Percentiles rank a stretch among this genome's conserved stretches.
These are phyloP conservation scores for Eruca vesicaria DNA, from an alignment of 441 rosid genomes.

Conservation along the genomic window DNA sequence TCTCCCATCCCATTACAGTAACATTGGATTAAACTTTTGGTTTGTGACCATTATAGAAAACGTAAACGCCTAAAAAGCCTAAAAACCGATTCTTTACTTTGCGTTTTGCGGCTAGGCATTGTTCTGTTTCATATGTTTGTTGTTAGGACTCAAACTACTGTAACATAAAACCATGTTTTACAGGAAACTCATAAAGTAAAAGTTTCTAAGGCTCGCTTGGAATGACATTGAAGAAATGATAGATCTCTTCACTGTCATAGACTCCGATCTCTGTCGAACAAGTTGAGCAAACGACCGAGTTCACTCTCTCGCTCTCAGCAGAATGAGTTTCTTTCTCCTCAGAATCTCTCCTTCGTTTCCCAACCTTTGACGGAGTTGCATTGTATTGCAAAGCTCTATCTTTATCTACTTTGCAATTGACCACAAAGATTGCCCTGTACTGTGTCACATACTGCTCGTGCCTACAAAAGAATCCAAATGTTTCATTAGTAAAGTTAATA, in stretches of 20 bases:
- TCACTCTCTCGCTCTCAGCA: slow-evolving; percentile 28
- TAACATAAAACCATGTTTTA: background rate
- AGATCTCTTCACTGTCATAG: slow-evolving; percentile 61
- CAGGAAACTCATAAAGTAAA: background rate
- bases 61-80: background rate
- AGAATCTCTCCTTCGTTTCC: slow-evolving; percentile 44
- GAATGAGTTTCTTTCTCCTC: slow-evolving; percentile 23
- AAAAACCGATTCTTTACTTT: background rate
- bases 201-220: slow-evolving; percentile 58
- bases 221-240: slow-evolving; percentile 71
- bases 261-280: slow-evolving; percentile 67
- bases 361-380: slow-evolving; percentile 12
- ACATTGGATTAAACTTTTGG: background rate
- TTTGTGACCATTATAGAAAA: background rate
- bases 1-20: background rate
- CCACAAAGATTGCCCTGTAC: slow-evolving; percentile 67
- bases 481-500: background rate
- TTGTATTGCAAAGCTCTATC: slow-evolving; percentile 26
- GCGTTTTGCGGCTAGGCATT: background rate
- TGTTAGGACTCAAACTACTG: background rate
- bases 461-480: slow-evolving; percentile 39
- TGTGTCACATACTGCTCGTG: slow-evolving; percentile 67
- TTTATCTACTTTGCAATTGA: slow-evolving; percentile 51
- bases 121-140: background rate
- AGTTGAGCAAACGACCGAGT: slow-evolving; percentile 50